Evolutionary conservation across 352 stramenopile genomes (phyloP), one percentile per base, ranked within the genome.

Genomic region (Globisporangium viniferum): DNA sequence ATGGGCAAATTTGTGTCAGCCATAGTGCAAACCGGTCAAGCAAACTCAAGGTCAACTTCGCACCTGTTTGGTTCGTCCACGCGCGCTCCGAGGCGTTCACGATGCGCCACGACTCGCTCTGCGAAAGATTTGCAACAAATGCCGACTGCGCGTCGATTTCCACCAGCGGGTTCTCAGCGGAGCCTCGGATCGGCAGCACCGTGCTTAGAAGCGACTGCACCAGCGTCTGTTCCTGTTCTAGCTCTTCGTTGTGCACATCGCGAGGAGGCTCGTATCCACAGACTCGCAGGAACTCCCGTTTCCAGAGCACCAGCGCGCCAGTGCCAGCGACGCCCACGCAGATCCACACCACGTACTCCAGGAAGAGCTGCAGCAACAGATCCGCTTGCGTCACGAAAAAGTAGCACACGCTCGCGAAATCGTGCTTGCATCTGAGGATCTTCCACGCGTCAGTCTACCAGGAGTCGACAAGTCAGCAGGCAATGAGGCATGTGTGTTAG

Each of bases 381-480:
- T 70, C 67, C 5, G 55, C 67, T 33, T 86, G 78, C 56, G 65
- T 73, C 65, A 80, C 61, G 20, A 87, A 14, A 24, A 81, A 74
- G 59, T 76, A 81, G 46, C 78, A 66, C 0, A 92, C 64, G 27
- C 68, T 82, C 27, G 49, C 62, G 58, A 80, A 66, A 55, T 78
- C 82, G 53, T 87, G 73, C 10, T 75, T 69, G 57, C 82, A 85
- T 20, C 66, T 67, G 35, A 92, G 70, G 3, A 90, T 59, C 48
- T 77, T 76, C 66, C 81, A 88, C 2, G 53, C 46, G 27, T 68
- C 62, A 27, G 44, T 58, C 62, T 67, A 20, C 15, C 20, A 18
- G 14, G n/a, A 41, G 31, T 14, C 15, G 27, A 53, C 5, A 24
- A 56, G 24, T 24, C 24, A 24, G 46, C 41, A 55, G 55, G 12